A percentile compares a stretch with the other conserved stretches of the same genome.
These are phyloP conservation scores for Aspergillus saccharolyticus DNA, from an alignment of 495 filamentous ascomycete genomes.

Conservation along the genomic window DNA sequence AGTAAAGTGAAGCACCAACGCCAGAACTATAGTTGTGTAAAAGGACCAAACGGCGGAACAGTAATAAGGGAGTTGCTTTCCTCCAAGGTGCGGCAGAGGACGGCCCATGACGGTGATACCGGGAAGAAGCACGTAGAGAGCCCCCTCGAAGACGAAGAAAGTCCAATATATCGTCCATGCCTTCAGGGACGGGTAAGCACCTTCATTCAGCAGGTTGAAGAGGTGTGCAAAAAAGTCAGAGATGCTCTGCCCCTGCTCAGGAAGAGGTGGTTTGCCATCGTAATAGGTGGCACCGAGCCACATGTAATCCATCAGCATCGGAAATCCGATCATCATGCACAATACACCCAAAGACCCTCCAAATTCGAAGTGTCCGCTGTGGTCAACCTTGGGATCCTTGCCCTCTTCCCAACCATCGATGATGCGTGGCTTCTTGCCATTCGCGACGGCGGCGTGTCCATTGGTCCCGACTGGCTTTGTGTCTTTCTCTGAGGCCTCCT, in stretches of 20 bases:
- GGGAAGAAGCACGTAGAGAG: slow-evolving; percentile 76
- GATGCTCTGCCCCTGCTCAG: slow-evolving; percentile 58
- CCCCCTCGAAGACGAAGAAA: slow-evolving; percentile 79
- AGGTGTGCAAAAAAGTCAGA: slow-evolving; percentile 64
- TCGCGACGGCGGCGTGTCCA: slow-evolving; percentile 34
- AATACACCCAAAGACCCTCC: slow-evolving; percentile 72
- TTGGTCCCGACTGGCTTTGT: slow-evolving; percentile 29
- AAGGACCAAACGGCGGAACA: slow-evolving; percentile 85
- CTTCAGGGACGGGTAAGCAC: slow-evolving; percentile 71
- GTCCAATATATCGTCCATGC: slow-evolving; percentile 92
- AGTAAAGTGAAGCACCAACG: slow-evolving; percentile 64
- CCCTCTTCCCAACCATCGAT: slow-evolving; percentile 64
- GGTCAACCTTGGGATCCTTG: slow-evolving; percentile 72
- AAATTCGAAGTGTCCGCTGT: slow-evolving; percentile 80
- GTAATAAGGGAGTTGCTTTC: slow-evolving; percentile 84
- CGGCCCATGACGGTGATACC: slow-evolving; percentile 82
- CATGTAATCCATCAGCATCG: slow-evolving; percentile 96
- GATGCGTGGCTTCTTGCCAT: slow-evolving; percentile 36
- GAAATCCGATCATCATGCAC: slow-evolving; percentile 89
- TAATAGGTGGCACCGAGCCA: slow-evolving; percentile 95
- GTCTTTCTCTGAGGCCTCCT: slow-evolving; percentile 24
- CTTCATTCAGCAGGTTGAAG: slow-evolving; percentile 64
- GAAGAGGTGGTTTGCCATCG: slow-evolving; percentile 71
- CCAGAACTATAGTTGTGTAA: slow-evolving; percentile 74
- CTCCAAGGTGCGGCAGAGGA: slow-evolving; percentile 73